Conservation (phyloP, 1,139 yeast genomes). For the Pichia sp. region DNA sequence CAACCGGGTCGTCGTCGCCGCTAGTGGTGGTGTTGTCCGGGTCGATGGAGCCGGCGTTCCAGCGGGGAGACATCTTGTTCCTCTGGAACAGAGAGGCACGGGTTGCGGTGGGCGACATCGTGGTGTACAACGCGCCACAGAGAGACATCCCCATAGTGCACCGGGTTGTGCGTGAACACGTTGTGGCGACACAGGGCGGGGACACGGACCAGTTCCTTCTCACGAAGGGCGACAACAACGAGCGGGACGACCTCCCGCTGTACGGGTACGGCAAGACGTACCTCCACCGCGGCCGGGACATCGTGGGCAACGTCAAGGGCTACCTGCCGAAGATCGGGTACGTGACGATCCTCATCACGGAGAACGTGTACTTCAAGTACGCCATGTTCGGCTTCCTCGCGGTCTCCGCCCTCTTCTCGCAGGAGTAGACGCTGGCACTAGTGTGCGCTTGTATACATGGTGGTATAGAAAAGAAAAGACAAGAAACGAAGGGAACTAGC, state of each 20-base stretch:
- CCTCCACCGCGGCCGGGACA: slow-evolving; percentile 68
- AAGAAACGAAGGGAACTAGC: too few relatives aligned
- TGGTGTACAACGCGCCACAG: slow-evolving; percentile 83
- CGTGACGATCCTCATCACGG: slow-evolving; percentile 87
- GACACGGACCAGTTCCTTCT: slow-evolving; percentile 54
- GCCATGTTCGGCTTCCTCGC: slow-evolving; percentile 67
- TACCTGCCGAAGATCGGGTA: slow-evolving; percentile 89
- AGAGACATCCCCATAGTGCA: slow-evolving; percentile 92
- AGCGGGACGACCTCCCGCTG: slow-evolving; percentile 82
- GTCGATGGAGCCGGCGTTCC: slow-evolving; percentile 99
- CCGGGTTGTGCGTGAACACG: slow-evolving; percentile 81
- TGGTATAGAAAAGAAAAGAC: too few relatives aligned
- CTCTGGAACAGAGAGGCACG: slow-evolving; percentile 77
- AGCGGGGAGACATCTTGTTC: slow-evolving; percentile 90
- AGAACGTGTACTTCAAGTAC: slow-evolving; percentile 71
- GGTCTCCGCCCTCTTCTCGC: slow-evolving; percentile 48
- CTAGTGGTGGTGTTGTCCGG: slow-evolving; percentile 96
- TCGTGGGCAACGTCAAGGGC: slow-evolving; percentile 86
- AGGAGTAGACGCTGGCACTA: slow-evolving; percentile 32
- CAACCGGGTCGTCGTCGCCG: slow-evolving; percentile 85
- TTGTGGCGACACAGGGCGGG: slow-evolving; percentile 30
- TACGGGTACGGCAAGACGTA: slow-evolving; percentile 77
- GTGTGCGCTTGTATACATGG: too few relatives aligned
- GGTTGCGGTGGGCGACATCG: slow-evolving; percentile 87
- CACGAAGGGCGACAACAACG: slow-evolving; percentile 96